phyloP scores from a whole-genome alignment of 148 eudicot genomes.

The Vaccinium corymbosum region DNA sequence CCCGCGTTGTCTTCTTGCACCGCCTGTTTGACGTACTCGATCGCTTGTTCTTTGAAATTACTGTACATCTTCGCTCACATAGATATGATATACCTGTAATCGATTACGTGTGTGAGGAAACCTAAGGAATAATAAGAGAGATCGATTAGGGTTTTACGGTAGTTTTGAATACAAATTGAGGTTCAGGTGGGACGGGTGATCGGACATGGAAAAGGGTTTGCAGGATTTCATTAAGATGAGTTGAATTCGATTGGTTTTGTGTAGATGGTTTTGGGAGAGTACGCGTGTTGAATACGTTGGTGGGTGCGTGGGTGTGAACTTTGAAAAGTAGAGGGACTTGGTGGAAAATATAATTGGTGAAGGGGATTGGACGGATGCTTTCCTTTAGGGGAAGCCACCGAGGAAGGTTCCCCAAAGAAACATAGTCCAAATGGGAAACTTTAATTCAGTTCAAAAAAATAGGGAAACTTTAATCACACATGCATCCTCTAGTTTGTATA shows the following conservation, averaged over 20 bases:
- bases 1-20: slow-evolving; percentile 89
- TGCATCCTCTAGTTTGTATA: no score
- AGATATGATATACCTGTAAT: no score
- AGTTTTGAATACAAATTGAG: slow-evolving; percentile 5
- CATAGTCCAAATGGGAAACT: no score
- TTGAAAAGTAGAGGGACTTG: not conserved
- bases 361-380: not conserved
- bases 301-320: not conserved
- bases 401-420: no score
- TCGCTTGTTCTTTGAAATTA: slow-evolving; percentile 95
- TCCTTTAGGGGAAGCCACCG: not conserved
- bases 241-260: no score
- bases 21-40: slow-evolving; percentile 89
- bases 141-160: not conserved
- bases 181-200: not conserved
- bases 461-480: no score
- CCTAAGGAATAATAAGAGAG: not conserved
- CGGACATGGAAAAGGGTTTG: not conserved
- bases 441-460: no score
- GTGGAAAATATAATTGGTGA: not conserved
- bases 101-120: not conserved
- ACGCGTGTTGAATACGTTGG: not conserved
- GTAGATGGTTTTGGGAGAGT: not conserved
- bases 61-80: slow-evolving; percentile 58
- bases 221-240: not conserved